These are phyloP conservation scores for Punica granatum DNA, from an alignment of 345 rosid species.

Conservation along the genomic window DNA sequence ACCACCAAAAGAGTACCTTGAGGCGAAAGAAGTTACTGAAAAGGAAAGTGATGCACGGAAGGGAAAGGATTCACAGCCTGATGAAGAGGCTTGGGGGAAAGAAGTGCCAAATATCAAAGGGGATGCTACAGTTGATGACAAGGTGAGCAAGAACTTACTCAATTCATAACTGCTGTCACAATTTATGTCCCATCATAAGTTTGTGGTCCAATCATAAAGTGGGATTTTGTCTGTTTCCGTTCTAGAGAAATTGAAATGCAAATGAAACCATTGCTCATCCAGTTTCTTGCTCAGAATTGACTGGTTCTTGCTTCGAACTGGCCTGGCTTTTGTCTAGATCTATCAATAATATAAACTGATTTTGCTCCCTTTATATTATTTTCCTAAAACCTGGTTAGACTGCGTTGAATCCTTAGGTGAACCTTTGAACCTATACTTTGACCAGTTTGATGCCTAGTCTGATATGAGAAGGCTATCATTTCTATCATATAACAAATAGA, in stretches of 20 bases:
- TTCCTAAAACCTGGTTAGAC: neutral
- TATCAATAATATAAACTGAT: neutral
- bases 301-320: neutral
- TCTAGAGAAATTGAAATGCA: neutral
- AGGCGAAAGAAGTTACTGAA: constrained; percentile 27
- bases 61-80: constrained; percentile 26
- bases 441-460: neutral
- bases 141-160: constrained; percentile 25
- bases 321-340: neutral
- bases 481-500: neutral
- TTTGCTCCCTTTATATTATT: neutral
- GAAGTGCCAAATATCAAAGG: constrained; percentile 47
- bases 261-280: neutral
- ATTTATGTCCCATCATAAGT: neutral
- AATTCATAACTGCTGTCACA: neutral
- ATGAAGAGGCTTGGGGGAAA: constrained; percentile 73
- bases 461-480: neutral
- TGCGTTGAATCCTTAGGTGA: neutral
- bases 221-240: neutral
- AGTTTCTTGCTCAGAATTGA: neutral
- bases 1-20: constrained; percentile 81
- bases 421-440: neutral
- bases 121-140: constrained; percentile 14
- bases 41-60: constrained; percentile 37
- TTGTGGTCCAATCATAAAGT: neutral